Evolutionary conservation across 257 asterid genomes (phyloP), one percentile per base, ranked within the genome.

Genomic region (Rauvolfia tetraphylla): DNA sequence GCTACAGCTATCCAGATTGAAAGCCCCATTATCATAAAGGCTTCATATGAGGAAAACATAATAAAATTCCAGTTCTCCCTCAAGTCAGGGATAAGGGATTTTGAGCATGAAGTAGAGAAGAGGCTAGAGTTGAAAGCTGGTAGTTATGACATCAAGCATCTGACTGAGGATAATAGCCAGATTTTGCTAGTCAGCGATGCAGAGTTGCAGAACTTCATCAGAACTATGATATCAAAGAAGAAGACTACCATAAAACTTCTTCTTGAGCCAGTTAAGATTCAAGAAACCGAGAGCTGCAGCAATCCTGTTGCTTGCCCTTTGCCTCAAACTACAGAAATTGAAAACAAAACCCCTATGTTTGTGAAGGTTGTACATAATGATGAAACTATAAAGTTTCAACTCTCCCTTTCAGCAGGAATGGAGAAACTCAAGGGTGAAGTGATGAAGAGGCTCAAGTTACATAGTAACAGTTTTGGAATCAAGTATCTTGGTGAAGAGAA

Each of bases 371-470:
- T 53, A 17, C 56, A 77, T 54, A 10, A 68, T 36, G 79, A 18
- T 8, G 75, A 74, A 58, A 82, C 75, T 14, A 74, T 82, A 22
- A 82, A 74, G 68, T 78, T 82, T 34, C 46, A 51, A 34, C 77
- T 79, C 34, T 51, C 81, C 31, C 72, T 48, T 69, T 74, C 73
- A 63, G 46, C 77, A 49, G 29, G 53, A 33, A 75, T 54, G 54
- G 36, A 36, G 31, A 62, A 78, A 29, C 49, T 82, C 56, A 74
- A 74, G 31, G 42, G 38, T 62, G 81, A 79, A 79, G 79, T 78
- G 42, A 77, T 48, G 48, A 71, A 71, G 76, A 66, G 82, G 68
- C 44, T 82, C 49, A 82, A 82, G 20, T 39, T 82, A 39, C 14
- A 46, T 2, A 39, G 29, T 62, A 72, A 13, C 2, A 54, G 62